Conservation (phyloP, 139 green algal genomes). For the Eudorina sp. region DNA sequence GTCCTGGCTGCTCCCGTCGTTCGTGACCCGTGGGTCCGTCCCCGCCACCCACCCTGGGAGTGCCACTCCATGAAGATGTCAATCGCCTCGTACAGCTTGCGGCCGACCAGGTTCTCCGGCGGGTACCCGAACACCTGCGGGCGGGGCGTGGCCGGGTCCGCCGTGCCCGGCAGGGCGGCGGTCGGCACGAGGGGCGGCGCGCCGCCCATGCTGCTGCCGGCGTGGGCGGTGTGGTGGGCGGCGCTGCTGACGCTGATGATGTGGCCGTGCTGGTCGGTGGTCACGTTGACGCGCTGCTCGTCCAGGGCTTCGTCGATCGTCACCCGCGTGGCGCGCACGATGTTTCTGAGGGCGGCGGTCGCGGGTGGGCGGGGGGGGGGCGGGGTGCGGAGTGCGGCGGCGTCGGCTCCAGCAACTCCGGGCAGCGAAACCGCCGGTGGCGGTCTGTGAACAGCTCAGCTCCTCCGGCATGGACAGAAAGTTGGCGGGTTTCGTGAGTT, state of each 20-base stretch:
- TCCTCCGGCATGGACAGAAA: too few species aligned
- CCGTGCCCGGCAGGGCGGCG: not conserved
- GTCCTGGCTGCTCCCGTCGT: too few species aligned
- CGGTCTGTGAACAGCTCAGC: too few species aligned
- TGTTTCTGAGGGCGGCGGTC: not conserved
- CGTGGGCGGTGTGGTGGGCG: not conserved
- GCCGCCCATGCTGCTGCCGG: not conserved
- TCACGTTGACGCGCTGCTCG: constrained; percentile 58
- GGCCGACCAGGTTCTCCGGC: constrained; percentile 14
- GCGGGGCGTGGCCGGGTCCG: not conserved
- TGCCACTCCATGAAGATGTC: constrained; percentile 61
- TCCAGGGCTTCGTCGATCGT: constrained; percentile 25
- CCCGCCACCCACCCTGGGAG: constrained; percentile 19
- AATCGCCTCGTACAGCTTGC: constrained; percentile 45
- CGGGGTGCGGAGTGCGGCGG: too few species aligned
- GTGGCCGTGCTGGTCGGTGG: constrained; percentile 40
- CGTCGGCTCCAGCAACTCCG: too few species aligned
- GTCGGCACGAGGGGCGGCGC: not conserved
- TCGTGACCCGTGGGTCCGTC: too few species aligned
- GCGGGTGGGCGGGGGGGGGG: too few species aligned
- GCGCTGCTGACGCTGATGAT: constrained; percentile 42
- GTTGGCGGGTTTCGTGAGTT: too few species aligned
- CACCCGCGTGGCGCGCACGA: constrained; percentile 19
- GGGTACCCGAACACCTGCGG: constrained; percentile 54
- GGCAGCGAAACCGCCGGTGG: too few species aligned